Conservation (phyloP, 371 early-diverging fungal genomes). For the Apophysomyces sp. region DNA sequence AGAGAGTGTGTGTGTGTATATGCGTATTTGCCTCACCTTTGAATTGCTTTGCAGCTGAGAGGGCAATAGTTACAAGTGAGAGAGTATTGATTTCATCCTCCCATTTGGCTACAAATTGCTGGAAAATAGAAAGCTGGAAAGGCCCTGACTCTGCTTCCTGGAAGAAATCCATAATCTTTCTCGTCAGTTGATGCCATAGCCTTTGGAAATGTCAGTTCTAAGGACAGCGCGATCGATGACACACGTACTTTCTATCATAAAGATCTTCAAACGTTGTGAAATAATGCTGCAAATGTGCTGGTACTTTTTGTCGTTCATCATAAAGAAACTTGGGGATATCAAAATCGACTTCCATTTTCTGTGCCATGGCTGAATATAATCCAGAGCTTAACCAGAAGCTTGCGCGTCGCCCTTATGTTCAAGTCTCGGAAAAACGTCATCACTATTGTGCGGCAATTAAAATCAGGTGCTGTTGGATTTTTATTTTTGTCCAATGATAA, state of each 20-base stretch:
- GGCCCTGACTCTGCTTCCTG: slow-evolving; percentile 75
- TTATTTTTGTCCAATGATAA: too few species aligned
- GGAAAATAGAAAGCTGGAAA: slow-evolving; percentile 79
- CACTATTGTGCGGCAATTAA: too few species aligned
- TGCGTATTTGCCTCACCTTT: slow-evolving; percentile 56
- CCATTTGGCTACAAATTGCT: slow-evolving; percentile 91
- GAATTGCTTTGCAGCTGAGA: slow-evolving; percentile 76
- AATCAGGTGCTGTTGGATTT: too few species aligned
- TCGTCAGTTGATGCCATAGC: slow-evolving; percentile 97
- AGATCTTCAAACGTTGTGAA: slow-evolving; percentile 85
- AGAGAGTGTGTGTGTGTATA: not conserved
- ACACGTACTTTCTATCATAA: slow-evolving; percentile 89
- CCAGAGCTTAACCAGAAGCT: not conserved
- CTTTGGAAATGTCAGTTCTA: slow-evolving; percentile 39
- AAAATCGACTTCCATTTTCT: slow-evolving; percentile 81
- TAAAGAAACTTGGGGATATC: slow-evolving; percentile 76
- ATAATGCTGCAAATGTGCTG: slow-evolving; percentile 67
- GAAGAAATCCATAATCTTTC: slow-evolving; percentile 75
- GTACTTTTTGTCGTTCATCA: slow-evolving; percentile 66
- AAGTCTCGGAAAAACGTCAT: too few species aligned
- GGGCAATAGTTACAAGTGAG: slow-evolving; percentile 80
- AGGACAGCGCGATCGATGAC: not conserved
- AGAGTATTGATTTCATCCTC: slow-evolving; percentile 92
- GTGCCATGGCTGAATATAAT: slow-evolving; percentile 29
- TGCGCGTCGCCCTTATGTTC: too few species aligned